These are phyloP conservation scores for Flaveria brownii DNA, from an alignment of 129 eudicot genomes.

Conservation along the genomic window DNA sequence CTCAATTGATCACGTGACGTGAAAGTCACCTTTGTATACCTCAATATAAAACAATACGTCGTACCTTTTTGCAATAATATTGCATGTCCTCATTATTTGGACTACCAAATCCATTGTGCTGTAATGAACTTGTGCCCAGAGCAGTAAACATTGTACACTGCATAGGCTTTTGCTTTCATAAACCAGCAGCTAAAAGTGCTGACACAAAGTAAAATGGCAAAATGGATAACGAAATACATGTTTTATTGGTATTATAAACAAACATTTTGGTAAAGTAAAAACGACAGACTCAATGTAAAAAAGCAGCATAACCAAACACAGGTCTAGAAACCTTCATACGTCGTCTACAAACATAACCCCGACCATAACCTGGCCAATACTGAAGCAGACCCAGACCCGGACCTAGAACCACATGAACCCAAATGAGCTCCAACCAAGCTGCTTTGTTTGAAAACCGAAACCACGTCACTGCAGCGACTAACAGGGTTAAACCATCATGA, in stretches of 20 bases:
- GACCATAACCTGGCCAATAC: neutral
- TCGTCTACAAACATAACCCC: neutral
- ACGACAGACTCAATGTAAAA: neutral
- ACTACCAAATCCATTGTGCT: neutral
- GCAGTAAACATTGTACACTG: neutral
- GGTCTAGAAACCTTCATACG: constrained; percentile 14
- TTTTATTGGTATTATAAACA: neutral
- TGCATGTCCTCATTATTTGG: neutral
- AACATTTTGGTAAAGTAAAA: neutral
- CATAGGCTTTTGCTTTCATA: neutral
- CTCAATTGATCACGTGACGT: constrained; percentile 25
- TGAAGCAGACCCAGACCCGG: neutral
- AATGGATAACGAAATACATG: neutral
- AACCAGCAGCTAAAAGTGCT: too few relatives aligned
- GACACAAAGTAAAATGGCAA: neutral
- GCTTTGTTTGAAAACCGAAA: neutral
- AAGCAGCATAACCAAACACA: neutral
- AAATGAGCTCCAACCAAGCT: constrained; percentile 9
- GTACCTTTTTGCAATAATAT: neutral
- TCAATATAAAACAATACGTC: neutral
- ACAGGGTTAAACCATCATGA: constrained; percentile 3
- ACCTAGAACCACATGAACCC: neutral
- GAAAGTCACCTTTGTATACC: constrained; percentile 7
- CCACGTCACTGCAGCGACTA: neutral
- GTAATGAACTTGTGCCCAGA: neutral